Base-by-base conservation (phyloP, 352 stramenopile species). In the Phytophthora uliginosa region DNA sequence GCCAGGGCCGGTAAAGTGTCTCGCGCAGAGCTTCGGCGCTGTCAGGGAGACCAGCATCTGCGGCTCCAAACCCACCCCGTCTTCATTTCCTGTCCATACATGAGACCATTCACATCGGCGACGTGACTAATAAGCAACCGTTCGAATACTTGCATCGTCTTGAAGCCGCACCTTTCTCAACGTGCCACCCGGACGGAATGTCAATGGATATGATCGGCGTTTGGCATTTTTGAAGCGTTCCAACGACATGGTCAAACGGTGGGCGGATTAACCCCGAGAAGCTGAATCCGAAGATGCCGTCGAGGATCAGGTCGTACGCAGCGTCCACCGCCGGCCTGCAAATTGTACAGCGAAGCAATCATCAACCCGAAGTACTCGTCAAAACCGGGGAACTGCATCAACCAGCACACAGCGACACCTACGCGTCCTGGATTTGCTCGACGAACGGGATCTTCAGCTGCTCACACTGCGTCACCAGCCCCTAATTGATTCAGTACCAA, bases 251-350 rank as follows among this genome's bases (percentile, higher is more conserved):
- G 58, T 98, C 91, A 74, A 99, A 99, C 8, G 97, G 97, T 22
- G 93, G 70, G 54, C 97, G 91, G 61, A 97, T 86, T 9, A 71
- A 83, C 3, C 98, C 98, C 45, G 84, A 79, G 68, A 96, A 99
- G 56, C 95, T 99, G 83, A 99, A 99, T 6, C 98, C 98, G 85
- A 99, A 99, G 51, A 99, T 98, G 7, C 94, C 95, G 76, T 99
- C 98, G 8, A 99, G 75, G 38, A 99, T 94, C n/a, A 98, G 56
- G 66, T 98, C 89, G 69, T 92, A 98, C 15, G 80, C 22, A 1
- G 63, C 47, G 47, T 94, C 83, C n/a, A 96, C 36, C 31, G 75
- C 59, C 18, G 74, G 53, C 0, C 88, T 94, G 60, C 22, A 57
- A 12, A 31, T 54, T 31, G 42, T 31, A 40, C 0, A 34, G 1